Conservation (phyloP, 1,139 yeast genomes). For the Diutina sp. region DNA sequence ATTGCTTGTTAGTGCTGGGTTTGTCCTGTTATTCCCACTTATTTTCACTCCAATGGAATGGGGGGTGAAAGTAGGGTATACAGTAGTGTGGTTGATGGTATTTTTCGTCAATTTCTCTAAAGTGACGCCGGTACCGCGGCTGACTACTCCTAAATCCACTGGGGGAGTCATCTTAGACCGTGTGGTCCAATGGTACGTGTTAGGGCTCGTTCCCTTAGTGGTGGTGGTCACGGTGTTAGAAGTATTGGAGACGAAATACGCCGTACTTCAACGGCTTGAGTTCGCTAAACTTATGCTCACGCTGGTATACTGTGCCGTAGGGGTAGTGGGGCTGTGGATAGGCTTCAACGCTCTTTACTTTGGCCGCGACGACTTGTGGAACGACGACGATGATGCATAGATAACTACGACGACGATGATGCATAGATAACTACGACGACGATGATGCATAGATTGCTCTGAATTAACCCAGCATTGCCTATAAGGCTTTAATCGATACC, state of each 20-base stretch:
- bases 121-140: conserved; percentile 44
- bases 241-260: conserved; percentile 38
- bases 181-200: conserved; percentile 50
- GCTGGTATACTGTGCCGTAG: conserved; percentile 78
- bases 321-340: conserved; percentile 79
- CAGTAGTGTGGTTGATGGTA: conserved; percentile 76
- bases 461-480: no score
- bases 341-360: conserved; percentile 84
- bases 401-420: neutral
- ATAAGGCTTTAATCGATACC: no score
- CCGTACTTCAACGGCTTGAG: conserved; percentile 40
- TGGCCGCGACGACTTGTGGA: conserved; percentile 60
- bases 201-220: conserved; percentile 58
- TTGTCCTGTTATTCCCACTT: conserved; percentile 79
- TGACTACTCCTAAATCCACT: conserved; percentile 17
- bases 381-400: neutral
- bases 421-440: neutral
- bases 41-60: conserved; percentile 74
- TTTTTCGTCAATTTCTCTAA: conserved; percentile 63
- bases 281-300: conserved; percentile 72
- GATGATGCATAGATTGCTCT: neutral
- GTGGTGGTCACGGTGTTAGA: conserved; percentile 42
- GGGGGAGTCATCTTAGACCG: conserved; percentile 54
- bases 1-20: conserved; percentile 65
- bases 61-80: conserved; percentile 63